Conservation (phyloP, 2,329 filamentous ascomycete species). For the Teratosphaeria destructans region DNA sequence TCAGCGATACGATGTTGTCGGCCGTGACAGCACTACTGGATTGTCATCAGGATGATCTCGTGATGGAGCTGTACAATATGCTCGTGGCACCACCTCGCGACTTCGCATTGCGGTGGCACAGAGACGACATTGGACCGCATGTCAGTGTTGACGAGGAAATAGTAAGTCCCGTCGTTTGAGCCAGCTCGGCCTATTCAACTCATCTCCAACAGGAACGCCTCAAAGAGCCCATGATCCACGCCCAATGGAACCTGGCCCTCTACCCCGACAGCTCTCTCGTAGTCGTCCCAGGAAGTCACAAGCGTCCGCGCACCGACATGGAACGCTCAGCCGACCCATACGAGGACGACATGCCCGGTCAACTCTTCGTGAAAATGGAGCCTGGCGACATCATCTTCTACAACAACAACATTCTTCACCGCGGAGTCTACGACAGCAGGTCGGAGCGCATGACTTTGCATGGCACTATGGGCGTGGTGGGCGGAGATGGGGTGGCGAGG, state of each 20-base stretch:
- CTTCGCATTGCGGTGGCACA: constrained; percentile 74
- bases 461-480: constrained; percentile 56
- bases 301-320: constrained; percentile 54
- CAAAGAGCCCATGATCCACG: constrained; percentile 53
- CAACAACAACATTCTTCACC: constrained; percentile 77
- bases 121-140: constrained; percentile 66
- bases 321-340: constrained; percentile 61
- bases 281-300: constrained; percentile 68
- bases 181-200: neutral
- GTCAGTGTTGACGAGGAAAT: constrained; percentile 59
- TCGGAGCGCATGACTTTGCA: constrained; percentile 62
- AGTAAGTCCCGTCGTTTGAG: constrained; percentile 4
- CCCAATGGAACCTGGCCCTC: constrained; percentile 80
- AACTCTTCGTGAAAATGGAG: constrained; percentile 55
- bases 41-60: constrained; percentile 47
- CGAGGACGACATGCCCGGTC: constrained; percentile 49
- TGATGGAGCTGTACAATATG: constrained; percentile 84
- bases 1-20: constrained; percentile 52
- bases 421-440: constrained; percentile 51
- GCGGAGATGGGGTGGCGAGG: constrained; percentile 41
- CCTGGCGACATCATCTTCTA: constrained; percentile 80
- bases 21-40: constrained; percentile 57
- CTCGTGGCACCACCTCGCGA: constrained; percentile 61
- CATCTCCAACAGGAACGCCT: neutral
- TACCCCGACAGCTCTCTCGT: constrained; percentile 65